Evolutionary conservation across 768 basidiomycete genomes (phyloP).

Genomic region (Dendrothele bispora): DNA sequence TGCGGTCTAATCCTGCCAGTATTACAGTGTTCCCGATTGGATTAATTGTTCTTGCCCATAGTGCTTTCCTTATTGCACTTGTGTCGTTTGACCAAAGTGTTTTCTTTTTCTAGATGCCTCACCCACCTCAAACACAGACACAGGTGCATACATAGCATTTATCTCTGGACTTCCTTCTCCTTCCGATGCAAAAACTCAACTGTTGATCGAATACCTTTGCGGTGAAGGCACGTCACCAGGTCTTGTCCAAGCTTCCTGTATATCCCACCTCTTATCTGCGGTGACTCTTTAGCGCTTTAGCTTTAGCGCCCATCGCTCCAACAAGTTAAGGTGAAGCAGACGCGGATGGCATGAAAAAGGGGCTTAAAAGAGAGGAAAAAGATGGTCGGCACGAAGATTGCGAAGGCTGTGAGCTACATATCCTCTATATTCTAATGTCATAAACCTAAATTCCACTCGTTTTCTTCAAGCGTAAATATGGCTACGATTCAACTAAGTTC

Average conservation of each 20-base stretch:
- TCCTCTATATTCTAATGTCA: background rate
- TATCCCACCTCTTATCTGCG: constrained; percentile 87
- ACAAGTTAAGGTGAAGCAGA: constrained; percentile 29
- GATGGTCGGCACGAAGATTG: too few species aligned
- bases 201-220: constrained; percentile 87
- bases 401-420: too few species aligned
- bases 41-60: too few species aligned
- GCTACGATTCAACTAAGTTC: constrained; percentile 64
- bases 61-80: too few species aligned
- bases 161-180: constrained; percentile 58
- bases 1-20: too few species aligned
- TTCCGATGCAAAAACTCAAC: constrained; percentile 72
- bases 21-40: too few species aligned
- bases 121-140: too few species aligned
- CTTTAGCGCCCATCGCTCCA: constrained; percentile 45
- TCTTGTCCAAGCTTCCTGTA: constrained; percentile 62
- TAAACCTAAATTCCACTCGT: constrained; percentile 8
- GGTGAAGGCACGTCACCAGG: constrained; percentile 78
- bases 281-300: constrained; percentile 89
- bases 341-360: too few species aligned
- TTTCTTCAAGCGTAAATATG: constrained; percentile 56
- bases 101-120: too few species aligned
- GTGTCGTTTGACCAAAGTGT: too few species aligned
- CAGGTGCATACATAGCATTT: too few species aligned
- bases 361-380: too few species aligned